phyloP scores from a whole-genome alignment of 768 basidiomycete species.

The Mycena floridula region DNA sequence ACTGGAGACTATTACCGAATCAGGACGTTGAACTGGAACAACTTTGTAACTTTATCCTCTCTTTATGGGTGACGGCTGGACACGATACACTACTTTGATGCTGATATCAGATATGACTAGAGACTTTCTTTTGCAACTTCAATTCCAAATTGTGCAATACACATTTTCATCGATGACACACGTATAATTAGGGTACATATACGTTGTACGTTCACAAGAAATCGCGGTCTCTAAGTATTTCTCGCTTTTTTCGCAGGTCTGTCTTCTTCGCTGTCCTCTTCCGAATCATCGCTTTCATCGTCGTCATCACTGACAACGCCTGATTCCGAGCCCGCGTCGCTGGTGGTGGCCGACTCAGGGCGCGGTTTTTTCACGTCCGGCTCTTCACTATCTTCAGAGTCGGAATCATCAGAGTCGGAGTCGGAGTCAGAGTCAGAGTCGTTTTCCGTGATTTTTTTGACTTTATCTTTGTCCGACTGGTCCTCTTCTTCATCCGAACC shows the following conservation, averaged over 20 bases:
- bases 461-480: slow-evolving; percentile 1
- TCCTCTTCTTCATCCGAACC: slow-evolving; percentile 22
- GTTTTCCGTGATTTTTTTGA: not conserved
- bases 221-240: no score
- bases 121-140: not conserved
- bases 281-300: slow-evolving; percentile 2
- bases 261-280: not conserved
- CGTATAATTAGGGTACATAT: no score
- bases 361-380: no score
- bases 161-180: not conserved
- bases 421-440: not conserved
- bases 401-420: no score
- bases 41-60: not conserved
- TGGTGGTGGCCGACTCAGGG: no score
- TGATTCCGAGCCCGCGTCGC: not conserved
- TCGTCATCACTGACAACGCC: slow-evolving; percentile 1
- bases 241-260: no score
- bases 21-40: no score
- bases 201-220: no score
- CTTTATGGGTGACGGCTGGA: no score
- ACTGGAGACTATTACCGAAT: slow-evolving; percentile 6
- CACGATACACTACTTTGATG: not conserved
- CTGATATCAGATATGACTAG: not conserved
- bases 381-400: not conserved
- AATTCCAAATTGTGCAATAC: not conserved